These are phyloP conservation scores for Plasmodium adleri DNA, from an alignment of 169 alveolate species.

Conservation along the genomic window DNA sequence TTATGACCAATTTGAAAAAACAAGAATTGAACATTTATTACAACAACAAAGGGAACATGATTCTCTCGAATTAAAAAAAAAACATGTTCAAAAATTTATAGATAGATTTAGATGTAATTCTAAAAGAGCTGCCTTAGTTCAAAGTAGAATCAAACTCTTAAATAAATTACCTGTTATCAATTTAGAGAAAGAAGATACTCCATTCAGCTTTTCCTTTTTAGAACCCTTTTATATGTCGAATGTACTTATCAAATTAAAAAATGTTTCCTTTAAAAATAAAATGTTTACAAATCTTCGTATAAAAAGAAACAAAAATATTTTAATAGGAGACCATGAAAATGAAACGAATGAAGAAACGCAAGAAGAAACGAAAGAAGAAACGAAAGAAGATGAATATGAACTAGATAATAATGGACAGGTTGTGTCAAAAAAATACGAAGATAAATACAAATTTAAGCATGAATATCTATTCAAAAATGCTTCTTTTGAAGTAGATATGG, in stretches of 20 bases:
- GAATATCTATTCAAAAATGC: slow-evolving; percentile 80
- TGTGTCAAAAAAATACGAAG: slow-evolving; percentile 1
- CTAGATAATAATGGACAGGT: too few relatives aligned
- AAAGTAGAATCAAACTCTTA: slow-evolving; percentile 95
- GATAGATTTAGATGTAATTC: slow-evolving; percentile 96
- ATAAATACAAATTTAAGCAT: slow-evolving; percentile 72
- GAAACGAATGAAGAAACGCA: slow-evolving; percentile 28
- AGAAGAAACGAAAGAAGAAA: neutral
- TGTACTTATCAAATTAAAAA: slow-evolving; percentile 87
- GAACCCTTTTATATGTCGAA: slow-evolving; percentile 92
- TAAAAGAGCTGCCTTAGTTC: slow-evolving; percentile 95
- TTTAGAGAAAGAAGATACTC: slow-evolving; percentile 96
- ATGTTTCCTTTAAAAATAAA: slow-evolving; percentile 76
- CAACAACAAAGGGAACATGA: slow-evolving; percentile 91
- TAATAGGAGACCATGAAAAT: slow-evolving; percentile 48
- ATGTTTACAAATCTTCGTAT: slow-evolving; percentile 64
- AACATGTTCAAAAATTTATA: slow-evolving; percentile 95
- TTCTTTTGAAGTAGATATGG: slow-evolving; percentile 79
- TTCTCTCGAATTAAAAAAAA: slow-evolving; percentile 91
- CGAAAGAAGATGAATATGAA: slow-evolving; percentile 9
- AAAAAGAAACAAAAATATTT: slow-evolving; percentile 46
- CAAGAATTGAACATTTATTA: slow-evolving; percentile 90
- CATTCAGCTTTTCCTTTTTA: slow-evolving; percentile 93
- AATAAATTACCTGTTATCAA: slow-evolving; percentile 95
- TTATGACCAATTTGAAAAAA: slow-evolving; percentile 95